Evolutionary conservation across 768 basidiomycete species (phyloP), one percentile per base, ranked within the genome.

Genomic region (Naganishia vaughanmartiniae): DNA sequence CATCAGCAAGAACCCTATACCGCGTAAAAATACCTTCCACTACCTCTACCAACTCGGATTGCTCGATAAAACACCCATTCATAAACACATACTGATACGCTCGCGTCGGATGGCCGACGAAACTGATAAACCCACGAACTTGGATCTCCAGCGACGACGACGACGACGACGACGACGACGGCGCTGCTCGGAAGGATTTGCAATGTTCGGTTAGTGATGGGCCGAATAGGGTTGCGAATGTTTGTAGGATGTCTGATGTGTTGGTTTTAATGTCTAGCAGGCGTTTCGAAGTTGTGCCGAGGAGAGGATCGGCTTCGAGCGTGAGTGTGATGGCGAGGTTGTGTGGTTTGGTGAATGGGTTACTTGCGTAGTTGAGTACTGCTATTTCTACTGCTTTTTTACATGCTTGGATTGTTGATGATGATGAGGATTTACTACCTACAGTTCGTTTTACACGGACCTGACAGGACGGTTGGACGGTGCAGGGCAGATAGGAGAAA

Each of bases 361-460:
- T 28, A 26, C 60, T 63, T 36, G 60, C 36, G 21, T 28, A 63
- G 15, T 15, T 6, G 26, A 63, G 60, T 6, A 63, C 21, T 6
- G 24, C 42, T 1, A 30, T 1, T 63, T 63, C 60, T 15, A 45
- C 12, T 14, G 24, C 24, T 21, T 63, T 63, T 26, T n/a, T 63
- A n/a, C 60, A 63, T 34, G 36, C 39, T 63, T 63, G 60, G n/a
- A 63, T 89, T n/a, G 90, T 26, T 26, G 48, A 51, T n/a, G 48
- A 17, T 46, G 58, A 73, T 42, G 28, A 19, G 28, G 11, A 57
- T 66, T 31, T 56, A 33, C 34, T 21, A 83, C 87, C 54, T 72
- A 92, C 92, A 76, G 91, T 93, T 51, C 48, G 48, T 51, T 51
- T 51, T 12, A 51, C 21, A 51, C 48, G 48, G 24, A 51, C 48